Evolutionary conservation across 2,329 filamentous ascomycete genomes (phyloP), one percentile per base, ranked within the genome.

Genomic region (Coniochaeta sp.): DNA sequence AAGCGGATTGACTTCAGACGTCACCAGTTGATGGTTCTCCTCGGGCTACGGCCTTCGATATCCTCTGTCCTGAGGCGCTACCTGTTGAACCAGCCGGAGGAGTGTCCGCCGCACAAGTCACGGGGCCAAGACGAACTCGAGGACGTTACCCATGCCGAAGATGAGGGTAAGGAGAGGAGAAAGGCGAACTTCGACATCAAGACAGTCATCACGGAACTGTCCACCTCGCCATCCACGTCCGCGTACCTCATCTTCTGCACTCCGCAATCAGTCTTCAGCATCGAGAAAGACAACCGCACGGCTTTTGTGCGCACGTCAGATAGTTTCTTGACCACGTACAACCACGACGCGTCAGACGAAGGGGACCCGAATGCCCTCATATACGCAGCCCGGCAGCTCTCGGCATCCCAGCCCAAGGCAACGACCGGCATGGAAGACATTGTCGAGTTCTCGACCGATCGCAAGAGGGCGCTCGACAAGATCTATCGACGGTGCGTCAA

Each of bases 161-260:
- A 17, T 34, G 19, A 59, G 44, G 17, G 19, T 6, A 31, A 40
- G 14, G 16, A 31, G 38, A 26, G 28, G 17, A 44, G 50, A 7
- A 38, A 58, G 22, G 8, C 11, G 38, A 17, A 28, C 6, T 24
- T 50, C 55, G 26, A 54, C 38, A 34, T 61, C 38, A 44, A 50
- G 17, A 52, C 44, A 14, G 63, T 72, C 1, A 16, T 70, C 1
- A 54, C 57, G 1, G 43, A 31, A 0, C 64, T 69, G 1, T 60
- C 63, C 1, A 31, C n/a, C 0, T 67, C 65, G 0, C 54, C 59
- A 1, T 71, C 70, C 12, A 71, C 68, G 0, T 64, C 71, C 0
- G 70, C 71, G 3, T 72, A 72, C 28, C 63, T 73, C 12, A 65
- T 72, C 5, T 64, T 73, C 57, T 71, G 68, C 33, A 67, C 61